A percentile compares a stretch with the other conserved stretches of the same genome.
phyloP scores from a whole-genome alignment of 768 basidiomycete species.

The Porphyrellus cyaneotinctus region DNA sequence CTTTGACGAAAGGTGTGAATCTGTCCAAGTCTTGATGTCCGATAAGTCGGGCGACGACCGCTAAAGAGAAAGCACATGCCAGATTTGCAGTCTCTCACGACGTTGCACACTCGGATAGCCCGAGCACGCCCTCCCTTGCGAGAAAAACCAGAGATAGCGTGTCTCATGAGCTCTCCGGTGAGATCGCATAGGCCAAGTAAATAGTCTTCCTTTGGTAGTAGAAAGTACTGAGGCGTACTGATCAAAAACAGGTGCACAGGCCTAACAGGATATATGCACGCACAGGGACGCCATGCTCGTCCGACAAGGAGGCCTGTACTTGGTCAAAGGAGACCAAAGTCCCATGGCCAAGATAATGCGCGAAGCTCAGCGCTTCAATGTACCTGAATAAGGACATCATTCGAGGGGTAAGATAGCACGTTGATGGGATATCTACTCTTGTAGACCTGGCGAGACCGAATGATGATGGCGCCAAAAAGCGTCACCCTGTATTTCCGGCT shows the following conservation, averaged over 20 bases:
- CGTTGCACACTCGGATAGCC: conserved; percentile 60
- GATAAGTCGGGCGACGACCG: not conserved
- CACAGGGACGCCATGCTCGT: conserved; percentile 61
- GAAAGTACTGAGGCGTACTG: conserved; percentile 56
- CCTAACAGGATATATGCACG: conserved; percentile 28
- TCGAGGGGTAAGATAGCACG: conserved; percentile 1
- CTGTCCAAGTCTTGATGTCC: conserved; percentile 65
- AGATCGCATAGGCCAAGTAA: conserved; percentile 90
- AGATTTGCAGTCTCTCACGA: conserved; percentile 72
- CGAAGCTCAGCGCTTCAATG: conserved; percentile 88
- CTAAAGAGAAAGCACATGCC: conserved; percentile 37
- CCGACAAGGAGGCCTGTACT: conserved; percentile 62
- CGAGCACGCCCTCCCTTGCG: conserved; percentile 60
- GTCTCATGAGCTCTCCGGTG: conserved; percentile 96
- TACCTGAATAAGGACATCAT: conserved; percentile 42
- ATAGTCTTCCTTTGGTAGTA: conserved; percentile 77
- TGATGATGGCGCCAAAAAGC: conserved; percentile 76
- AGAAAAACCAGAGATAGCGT: conserved; percentile 80
- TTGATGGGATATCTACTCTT: conserved; percentile 48
- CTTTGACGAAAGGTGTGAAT: conserved; percentile 64
- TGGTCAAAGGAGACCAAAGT: conserved; percentile 63
- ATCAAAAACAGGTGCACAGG: conserved; percentile 3
- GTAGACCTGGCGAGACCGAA: conserved; percentile 74
- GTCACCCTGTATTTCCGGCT: conserved; percentile 58
- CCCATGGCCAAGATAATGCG: conserved; percentile 74